Evolutionary conservation across 345 rosid species (phyloP), one percentile per base, ranked within the genome.

Genomic region (Pelargonium nanum): DNA sequence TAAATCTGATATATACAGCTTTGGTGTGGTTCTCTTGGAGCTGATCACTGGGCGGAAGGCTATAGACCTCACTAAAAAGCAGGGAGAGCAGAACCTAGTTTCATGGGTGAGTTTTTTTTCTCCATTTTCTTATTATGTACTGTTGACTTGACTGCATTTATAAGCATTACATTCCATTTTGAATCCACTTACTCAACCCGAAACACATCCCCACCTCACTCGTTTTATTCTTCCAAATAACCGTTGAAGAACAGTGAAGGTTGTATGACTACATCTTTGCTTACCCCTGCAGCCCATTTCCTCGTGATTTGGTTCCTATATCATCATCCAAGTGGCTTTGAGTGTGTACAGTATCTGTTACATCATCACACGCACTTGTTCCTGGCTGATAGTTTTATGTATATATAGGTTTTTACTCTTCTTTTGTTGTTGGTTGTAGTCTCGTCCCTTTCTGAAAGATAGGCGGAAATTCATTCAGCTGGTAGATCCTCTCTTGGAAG

Each of bases 21-120:
- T 89, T n/a, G 99, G 99, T 55, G 99, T 90, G 26, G 96, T 93
- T 60, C 65, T 93, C 64, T 70, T 93, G 79, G 99, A 93, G 79
- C 71, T 93, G 56, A 90, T 93, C 66, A 85, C 95, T 2, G 99
- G 99, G 2, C 72, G 89, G 64, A 93, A 79, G 78, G 97, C 90
- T 6, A 86, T 93, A 56, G 97, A 93, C 66, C n/a, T 30, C 51
- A 65, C 63, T 19, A 83, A 51, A 75, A 77, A 54, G 67, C 85
- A 67, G 24, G 97, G 89, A 55, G 92, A 89, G 68, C 96, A 90
- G 74, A 93, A 80, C 79, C 80, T 93, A 52, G 81, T 88, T 19
- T 64, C 87, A 1, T 90, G 97, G 99, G 99, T 93, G 68, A 79
- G 86, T 62, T 12, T 57, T 65, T 59, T 12, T 19, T 16, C 5